Evolutionary conservation across 164 flowering plant species (phyloP), one percentile per base, ranked within the genome.

Genomic region (Macadamia tetraphylla): DNA sequence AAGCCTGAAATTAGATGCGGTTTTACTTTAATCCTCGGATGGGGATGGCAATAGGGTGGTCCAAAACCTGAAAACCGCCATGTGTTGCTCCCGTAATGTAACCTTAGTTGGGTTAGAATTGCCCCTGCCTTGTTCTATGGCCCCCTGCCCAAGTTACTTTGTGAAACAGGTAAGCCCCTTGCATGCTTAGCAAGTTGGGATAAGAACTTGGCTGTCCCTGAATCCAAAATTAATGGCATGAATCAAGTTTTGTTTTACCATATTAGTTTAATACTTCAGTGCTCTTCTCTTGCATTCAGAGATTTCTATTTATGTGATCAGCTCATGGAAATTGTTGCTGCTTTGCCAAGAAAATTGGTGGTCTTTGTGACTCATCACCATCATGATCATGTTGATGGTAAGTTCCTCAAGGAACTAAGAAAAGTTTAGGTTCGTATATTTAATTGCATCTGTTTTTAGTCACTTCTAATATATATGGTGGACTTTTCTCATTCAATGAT

Each of bases 341-440:
- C 91, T 67, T 84, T 94, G 79, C 97, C 98, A 14, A 77, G 83
- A 80, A 94, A 88, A 77, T 76, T 94, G 61, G 74, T 91, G 57
- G 95, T 94, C 65, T 88, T 91, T 80, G 87, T 91, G 63, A 94
- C 98, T 18, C 98, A 94, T 86, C 98, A 94, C 74, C 98, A 94
- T 79, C 78, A 57, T 75, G 98, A 94, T 83, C 98, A 94, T 72
- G 86, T 90, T 46, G 94, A 90, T 74, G 98, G 97, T 91, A 80
- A 83, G 84, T 35, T 42, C 57, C 51, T 69, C n/a, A 31, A 31
- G 17, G 9, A 61, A 59, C 7, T 67, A 23, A 14, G 51, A 29
- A 31, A 69, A 31, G 30, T 60, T n/a, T 12, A 44, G 32, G 12
- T 43, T 55, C 29, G 51, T 44, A 30, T 13, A 15, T 43, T 30